Evolutionary conservation across 345 rosid species (phyloP).

Genomic region (Camelina laxa): DNA sequence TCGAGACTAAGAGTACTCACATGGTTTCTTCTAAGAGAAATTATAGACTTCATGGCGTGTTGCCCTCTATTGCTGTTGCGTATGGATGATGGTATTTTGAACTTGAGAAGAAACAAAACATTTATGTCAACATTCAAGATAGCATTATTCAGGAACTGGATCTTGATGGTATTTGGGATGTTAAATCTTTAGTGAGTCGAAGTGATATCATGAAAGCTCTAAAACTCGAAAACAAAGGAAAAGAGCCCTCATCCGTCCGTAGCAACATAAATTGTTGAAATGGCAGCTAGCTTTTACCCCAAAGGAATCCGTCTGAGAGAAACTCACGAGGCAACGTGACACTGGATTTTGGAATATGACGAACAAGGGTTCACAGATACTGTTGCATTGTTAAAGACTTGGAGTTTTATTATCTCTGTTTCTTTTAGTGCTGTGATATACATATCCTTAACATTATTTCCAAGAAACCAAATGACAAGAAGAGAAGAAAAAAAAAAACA

Average conservation of each 20-base stretch:
- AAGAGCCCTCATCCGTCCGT: conserved; percentile 70
- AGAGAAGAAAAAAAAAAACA: conserved; percentile 12
- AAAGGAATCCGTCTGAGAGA: conserved; percentile 32
- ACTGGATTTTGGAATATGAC: no score
- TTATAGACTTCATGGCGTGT: conserved; percentile 60
- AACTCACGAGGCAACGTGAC: not conserved
- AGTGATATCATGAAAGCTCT: conserved; percentile 60
- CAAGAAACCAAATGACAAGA: conserved; percentile 9
- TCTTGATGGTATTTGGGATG: conserved; percentile 66
- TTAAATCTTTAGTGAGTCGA: conserved; percentile 67
- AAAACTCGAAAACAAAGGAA: conserved; percentile 53
- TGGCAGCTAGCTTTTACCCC: conserved; percentile 79
- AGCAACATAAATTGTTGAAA: conserved; percentile 64
- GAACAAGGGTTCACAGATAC: no score
- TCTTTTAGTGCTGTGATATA: not conserved
- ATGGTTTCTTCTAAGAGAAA: conserved; percentile 69
- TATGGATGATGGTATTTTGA: conserved; percentile 46
- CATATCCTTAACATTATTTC: conserved; percentile 3
- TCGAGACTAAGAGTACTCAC: conserved; percentile 57
- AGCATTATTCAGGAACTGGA: conserved; percentile 55
- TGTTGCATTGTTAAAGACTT: no score
- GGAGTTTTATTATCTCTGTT: not conserved
- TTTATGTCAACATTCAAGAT: conserved; percentile 52
- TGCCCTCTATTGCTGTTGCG: conserved; percentile 55
- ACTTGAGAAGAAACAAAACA: conserved; percentile 52